Percentiles rank a stretch among this genome's conserved stretches.
These are phyloP conservation scores for Yamadazyma diospyri DNA, from an alignment of 1,139 yeast genomes.

Conservation along the genomic window DNA sequence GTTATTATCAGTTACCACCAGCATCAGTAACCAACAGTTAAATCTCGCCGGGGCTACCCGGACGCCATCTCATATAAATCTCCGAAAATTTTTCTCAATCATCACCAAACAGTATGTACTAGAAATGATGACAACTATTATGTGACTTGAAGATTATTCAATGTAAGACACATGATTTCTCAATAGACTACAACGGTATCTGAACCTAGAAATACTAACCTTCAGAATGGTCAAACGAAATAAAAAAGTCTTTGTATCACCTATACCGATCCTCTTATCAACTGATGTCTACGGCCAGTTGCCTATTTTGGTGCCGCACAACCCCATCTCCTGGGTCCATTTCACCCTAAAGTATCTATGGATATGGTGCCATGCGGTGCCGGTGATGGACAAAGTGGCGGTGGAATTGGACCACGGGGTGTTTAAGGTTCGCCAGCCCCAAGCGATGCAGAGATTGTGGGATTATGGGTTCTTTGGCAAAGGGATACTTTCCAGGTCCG, in stretches of 20 bases:
- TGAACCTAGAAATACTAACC: conserved; percentile 43
- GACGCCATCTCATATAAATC: conserved; percentile 3
- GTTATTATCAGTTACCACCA: no score
- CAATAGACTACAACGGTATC: conserved; percentile 99
- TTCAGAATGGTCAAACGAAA: conserved; percentile 17
- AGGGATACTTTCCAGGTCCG: conserved; percentile 84
- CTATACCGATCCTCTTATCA: conserved; percentile 49
- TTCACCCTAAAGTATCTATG: conserved; percentile 34
- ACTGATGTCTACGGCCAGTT: conserved; percentile 31
- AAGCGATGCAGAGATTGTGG: conserved; percentile 68
- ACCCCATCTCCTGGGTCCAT: conserved; percentile 58
- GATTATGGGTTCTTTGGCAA: conserved; percentile 89
- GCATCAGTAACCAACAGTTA: no score
- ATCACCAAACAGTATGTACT: conserved; percentile 7
- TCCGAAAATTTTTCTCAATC: conserved; percentile 5
- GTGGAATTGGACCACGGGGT: conserved; percentile 29
- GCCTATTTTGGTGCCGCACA: conserved; percentile 51
- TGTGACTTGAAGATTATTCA: conserved; percentile 11
- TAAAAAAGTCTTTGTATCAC: conserved; percentile 29
- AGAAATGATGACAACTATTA: conserved; percentile 8
- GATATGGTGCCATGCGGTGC: conserved; percentile 23
- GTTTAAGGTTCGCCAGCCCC: conserved; percentile 43
- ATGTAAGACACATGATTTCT: conserved; percentile 76
- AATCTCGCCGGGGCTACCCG: conserved; percentile 5
- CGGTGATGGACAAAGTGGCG: conserved; percentile 23